Conservation (phyloP, 768 basidiomycete genomes). For the Collybia sordida region DNA sequence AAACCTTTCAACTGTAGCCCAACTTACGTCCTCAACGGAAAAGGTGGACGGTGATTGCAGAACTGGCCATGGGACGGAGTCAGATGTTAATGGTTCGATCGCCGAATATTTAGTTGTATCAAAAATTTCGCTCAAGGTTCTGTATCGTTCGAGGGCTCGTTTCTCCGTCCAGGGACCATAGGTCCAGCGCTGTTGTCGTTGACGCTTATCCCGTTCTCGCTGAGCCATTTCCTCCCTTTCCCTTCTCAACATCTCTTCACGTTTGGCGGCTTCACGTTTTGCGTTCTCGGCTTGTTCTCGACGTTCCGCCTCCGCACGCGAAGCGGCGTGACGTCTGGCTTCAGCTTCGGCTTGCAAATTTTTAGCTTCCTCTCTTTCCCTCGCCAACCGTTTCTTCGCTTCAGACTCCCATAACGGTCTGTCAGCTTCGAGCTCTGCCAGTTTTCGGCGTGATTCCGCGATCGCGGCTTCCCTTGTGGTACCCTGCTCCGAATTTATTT, state of each 20-base stretch:
- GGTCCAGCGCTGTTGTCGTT: constrained; percentile 55
- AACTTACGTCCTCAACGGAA: constrained; percentile 66
- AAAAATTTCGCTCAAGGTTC: constrained; percentile 56
- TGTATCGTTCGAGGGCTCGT: constrained; percentile 74
- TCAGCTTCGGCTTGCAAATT: constrained; percentile 34
- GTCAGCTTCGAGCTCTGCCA: constrained; percentile 67
- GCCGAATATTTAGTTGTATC: constrained; percentile 57
- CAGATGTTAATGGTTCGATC: constrained; percentile 53
- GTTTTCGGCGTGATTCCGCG: constrained; percentile 64
- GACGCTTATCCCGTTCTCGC: constrained; percentile 38
- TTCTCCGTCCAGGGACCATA: constrained; percentile 61
- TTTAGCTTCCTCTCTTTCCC: constrained; percentile 44
- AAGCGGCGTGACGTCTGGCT: constrained; percentile 13
- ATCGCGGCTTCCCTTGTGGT: constrained; percentile 41
- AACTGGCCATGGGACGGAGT: constrained; percentile 77
- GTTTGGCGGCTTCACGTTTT: constrained; percentile 21
- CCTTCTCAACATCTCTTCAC: constrained; percentile 19
- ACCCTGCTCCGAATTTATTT: constrained; percentile 27
- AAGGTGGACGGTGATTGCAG: constrained; percentile 51
- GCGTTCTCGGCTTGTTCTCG: constrained; percentile 12
- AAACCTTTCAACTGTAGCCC: constrained; percentile 70
- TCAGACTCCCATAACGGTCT: constrained; percentile 60
- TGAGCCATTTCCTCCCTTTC: constrained; percentile 33
- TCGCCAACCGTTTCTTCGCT: constrained; percentile 42
- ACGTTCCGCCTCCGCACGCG: constrained; percentile 14